Evolutionary conservation across 768 basidiomycete genomes (phyloP), one percentile per base, ranked within the genome.

Genomic region (Rhizopogon sp.): DNA sequence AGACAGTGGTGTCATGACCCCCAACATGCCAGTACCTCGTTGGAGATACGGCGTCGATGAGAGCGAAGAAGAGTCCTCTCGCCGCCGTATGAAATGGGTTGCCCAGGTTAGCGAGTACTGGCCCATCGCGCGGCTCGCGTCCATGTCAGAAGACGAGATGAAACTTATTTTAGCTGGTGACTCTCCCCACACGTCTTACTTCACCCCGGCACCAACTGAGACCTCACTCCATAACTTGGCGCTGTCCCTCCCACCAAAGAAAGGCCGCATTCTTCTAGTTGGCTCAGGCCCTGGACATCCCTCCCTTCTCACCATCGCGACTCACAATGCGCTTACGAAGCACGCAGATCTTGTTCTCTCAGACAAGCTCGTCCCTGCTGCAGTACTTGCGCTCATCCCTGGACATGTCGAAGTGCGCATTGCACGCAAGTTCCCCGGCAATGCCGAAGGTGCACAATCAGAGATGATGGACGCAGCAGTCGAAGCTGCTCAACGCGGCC

Each of bases 271-370:
- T 53, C 74, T 92, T 42, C 85, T 99, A 14, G 86, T 94, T 29
- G 95, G 97, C 3, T 96, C 94, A 13, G 97, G 97, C 2, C 94
- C 97, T 1, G 97, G 97, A 4, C 93, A 96, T 59, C 93, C 96
- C 0, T 88, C 90, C 3, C 80, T 99, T 16, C 83, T 99, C 50
- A 98, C 97, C 1, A 71, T 90, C 7, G 91, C 94, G 1, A 90
- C 94, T 0, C 90, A 90, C 61, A 79, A 78, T 16, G 83, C 88
- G 0, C 80, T 99, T 42, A 92, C 90, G 1, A 77, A 79, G 53
- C 78, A 84, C 29, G 92, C 94, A 1, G 86, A 96, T 59, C 75
- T 97, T 25, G 91, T 98, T 10, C 82, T 99, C 11, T 90, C 93
- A 13, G 97, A 99, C 74, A 99, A 99, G 64, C 88, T 99, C 29